Percentiles rank a stretch among this genome's conserved stretches.
Evolutionary conservation across 1,284 basidiomycete genomes (phyloP).

Genomic region (Rhodotorula sp.): DNA sequence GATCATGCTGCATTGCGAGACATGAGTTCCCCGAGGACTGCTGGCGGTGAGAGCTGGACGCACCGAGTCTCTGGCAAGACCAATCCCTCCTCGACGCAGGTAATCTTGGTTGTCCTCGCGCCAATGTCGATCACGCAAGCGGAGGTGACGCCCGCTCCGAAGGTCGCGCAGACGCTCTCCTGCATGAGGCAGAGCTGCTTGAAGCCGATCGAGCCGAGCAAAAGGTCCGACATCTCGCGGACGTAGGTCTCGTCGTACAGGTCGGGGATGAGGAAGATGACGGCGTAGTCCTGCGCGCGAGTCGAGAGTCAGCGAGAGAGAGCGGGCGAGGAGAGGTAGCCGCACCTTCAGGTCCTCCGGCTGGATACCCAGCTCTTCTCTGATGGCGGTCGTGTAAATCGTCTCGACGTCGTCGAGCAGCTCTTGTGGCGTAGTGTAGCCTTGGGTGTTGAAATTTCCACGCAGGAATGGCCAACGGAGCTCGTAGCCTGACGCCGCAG

Average conservation of each 20-base stretch:
- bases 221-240: conserved; percentile 69
- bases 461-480: conserved; percentile 75
- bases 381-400: conserved; percentile 63
- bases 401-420: conserved; percentile 73
- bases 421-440: conserved; percentile 67
- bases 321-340: neutral
- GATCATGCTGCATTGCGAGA: conserved; percentile 59
- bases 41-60: conserved; percentile 18
- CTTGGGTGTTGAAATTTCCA: conserved; percentile 71
- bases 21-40: neutral
- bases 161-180: conserved; percentile 90
- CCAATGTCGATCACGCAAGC: conserved; percentile 97
- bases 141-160: conserved; percentile 88
- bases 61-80: conserved; percentile 85
- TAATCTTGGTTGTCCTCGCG: conserved; percentile 75
- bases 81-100: conserved; percentile 93
- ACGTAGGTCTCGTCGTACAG: conserved; percentile 83
- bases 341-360: conserved; percentile 62
- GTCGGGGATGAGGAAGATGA: conserved; percentile 88
- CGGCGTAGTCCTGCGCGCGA: conserved; percentile 68
- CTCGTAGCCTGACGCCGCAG: conserved; percentile 63
- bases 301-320: neutral
- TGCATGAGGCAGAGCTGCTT: conserved; percentile 82
- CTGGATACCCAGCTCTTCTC: conserved; percentile 62
- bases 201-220: conserved; percentile 82